phyloP scores from a whole-genome alignment of 345 rosid species.

The Eutrema japonicum region DNA sequence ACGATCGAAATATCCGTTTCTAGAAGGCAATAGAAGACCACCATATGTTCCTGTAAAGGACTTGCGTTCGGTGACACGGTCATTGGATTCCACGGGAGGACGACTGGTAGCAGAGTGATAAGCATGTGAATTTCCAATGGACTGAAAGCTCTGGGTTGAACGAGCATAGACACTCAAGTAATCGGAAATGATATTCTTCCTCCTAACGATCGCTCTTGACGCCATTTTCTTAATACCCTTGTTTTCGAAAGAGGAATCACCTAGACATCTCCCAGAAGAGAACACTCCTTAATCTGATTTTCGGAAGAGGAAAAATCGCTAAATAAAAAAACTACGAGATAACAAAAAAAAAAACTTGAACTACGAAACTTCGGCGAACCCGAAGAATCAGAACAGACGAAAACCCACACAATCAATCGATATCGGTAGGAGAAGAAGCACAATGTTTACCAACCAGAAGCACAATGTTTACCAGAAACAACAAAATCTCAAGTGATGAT shows the following conservation, averaged over 20 bases:
- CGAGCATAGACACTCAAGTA: conserved; percentile 50
- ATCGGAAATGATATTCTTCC: conserved; percentile 55
- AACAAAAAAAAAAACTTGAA: not conserved
- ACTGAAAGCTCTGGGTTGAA: conserved; percentile 50
- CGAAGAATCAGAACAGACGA: not conserved
- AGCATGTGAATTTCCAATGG: conserved; percentile 42
- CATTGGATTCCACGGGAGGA: conserved; percentile 18
- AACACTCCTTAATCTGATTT: conserved; percentile 34
- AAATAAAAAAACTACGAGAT: conserved; percentile 3
- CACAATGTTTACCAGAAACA: not conserved
- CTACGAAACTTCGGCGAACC: conserved; percentile 4
- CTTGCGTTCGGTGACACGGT: conserved; percentile 31
- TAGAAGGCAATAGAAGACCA: conserved; percentile 36
- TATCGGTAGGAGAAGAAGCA: not conserved
- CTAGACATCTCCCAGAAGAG: conserved; percentile 38
- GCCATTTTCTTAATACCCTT: conserved; percentile 54
- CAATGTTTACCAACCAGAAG: not conserved
- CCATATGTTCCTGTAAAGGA: conserved; percentile 36
- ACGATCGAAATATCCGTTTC: conserved; percentile 35
- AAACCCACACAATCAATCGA: conserved; percentile 9
- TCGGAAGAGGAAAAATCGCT: not conserved
- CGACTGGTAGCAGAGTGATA: conserved; percentile 35
- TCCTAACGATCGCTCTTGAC: conserved; percentile 68
- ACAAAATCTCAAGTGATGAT: not conserved
- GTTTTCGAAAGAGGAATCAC: conserved; percentile 28